Evolutionary conservation across 768 basidiomycete species (phyloP).

Genomic region (Suillus alpinus): DNA sequence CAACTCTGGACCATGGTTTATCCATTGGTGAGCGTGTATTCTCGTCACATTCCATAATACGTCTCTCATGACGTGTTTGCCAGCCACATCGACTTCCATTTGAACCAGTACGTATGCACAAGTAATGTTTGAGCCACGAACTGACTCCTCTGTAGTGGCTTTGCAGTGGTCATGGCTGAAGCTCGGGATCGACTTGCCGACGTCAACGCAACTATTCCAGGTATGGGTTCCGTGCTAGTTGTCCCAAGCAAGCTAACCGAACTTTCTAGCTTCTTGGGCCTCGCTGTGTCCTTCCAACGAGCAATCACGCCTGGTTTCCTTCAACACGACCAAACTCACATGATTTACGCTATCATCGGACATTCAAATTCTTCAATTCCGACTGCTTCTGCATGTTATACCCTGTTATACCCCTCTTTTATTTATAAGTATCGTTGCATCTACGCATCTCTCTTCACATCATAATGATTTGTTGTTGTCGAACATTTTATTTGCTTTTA

Average conservation of each 20-base stretch:
- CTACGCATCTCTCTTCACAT: background rate
- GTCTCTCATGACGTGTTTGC: background rate
- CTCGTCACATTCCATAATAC: background rate
- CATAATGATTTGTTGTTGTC: no score
- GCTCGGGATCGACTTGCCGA: slow-evolving; percentile 14
- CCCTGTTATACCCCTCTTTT: background rate
- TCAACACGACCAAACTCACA: background rate
- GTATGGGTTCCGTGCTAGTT: slow-evolving; percentile 8
- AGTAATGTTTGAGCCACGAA: background rate
- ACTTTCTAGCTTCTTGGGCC: slow-evolving; percentile 18
- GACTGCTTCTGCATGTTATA: background rate
- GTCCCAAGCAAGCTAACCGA: background rate
- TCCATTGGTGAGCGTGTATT: slow-evolving; percentile 34
- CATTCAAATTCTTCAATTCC: background rate
- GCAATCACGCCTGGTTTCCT: background rate
- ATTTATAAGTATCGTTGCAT: background rate
- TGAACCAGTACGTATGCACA: slow-evolving; percentile 17
- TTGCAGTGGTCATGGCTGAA: slow-evolving; percentile 31
- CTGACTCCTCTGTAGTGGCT: slow-evolving; percentile 21
- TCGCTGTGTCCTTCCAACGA: slow-evolving; percentile 13
- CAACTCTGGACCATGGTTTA: slow-evolving; percentile 63
- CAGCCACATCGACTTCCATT: slow-evolving; percentile 33
- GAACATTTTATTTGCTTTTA: background rate
- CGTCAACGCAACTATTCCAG: slow-evolving; percentile 9
- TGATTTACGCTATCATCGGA: background rate